Evolutionary conservation across 2,329 filamentous ascomycete genomes (phyloP), one percentile per base, ranked within the genome.

Genomic region (Colletotrichum sp.): DNA sequence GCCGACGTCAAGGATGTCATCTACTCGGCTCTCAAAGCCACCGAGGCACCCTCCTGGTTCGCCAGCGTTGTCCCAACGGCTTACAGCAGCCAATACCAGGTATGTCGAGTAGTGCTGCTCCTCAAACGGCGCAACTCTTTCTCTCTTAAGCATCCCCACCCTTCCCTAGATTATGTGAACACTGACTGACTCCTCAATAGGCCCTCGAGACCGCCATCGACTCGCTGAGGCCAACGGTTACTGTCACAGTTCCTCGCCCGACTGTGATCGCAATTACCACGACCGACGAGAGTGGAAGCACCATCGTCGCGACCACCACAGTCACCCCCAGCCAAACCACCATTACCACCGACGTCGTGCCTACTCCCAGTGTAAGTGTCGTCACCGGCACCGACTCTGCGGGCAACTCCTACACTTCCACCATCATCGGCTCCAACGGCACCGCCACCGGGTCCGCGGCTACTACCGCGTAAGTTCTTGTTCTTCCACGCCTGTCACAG

Each of bases 21-120:
- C 75, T 77, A 79, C 39, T 79, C 79, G 10, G 82, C 80, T 18
- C 74, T 84, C 32, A 78, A 78, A 16, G 81, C 79, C 10, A 77
- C 77, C 13, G 79, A 77, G 18, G 73, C 78, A 26, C 81, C 82
- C 10, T 48, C 55, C 4, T 83, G 81, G 81, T 80, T 82, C 67
- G 70, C 79, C 57, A 74, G 79, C n/a, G 81, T 81, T 13, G 66
- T 83, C 13, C 81, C 82, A 4, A 75, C 76, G n/a, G 75, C 75
- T 24, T 82, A 80, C 59, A 48, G 30, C 28, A 71, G 65, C 43
- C 74, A 76, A 36, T 74, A 70, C 30, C 66, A 48, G n/a, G 43
- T 48, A 36, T 39, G 71, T n/a, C 28, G 24, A 28, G 61, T 57
- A 74, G 13, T 72, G 74, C 32, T 78, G 80, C 52, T 76, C 82